A percentile compares a stretch with the other conserved stretches of the same genome.
phyloP scores from a whole-genome alignment of 1,284 basidiomycete genomes.

The Malassezia sympodialis region DNA sequence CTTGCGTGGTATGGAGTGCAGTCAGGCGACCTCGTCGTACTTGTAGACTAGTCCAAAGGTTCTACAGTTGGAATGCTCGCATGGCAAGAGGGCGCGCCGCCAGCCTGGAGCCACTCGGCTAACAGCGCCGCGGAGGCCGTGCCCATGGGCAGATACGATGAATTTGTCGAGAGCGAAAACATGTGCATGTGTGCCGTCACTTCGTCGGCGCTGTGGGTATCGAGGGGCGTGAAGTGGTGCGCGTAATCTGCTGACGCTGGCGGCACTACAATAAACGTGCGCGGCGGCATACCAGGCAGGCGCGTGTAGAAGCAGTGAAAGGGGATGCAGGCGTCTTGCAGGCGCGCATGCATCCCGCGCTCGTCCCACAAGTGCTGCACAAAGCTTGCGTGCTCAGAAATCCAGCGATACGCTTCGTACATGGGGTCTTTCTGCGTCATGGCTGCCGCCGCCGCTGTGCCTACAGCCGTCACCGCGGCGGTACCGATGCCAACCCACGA shows the following conservation, averaged over 20 bases:
- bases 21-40: slow-evolving; percentile 7
- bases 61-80: background rate
- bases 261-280: slow-evolving; percentile 42
- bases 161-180: slow-evolving; percentile 72
- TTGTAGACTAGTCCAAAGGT: slow-evolving; percentile 1
- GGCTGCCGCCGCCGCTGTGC: slow-evolving; percentile 61
- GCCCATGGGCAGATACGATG: slow-evolving; percentile 78
- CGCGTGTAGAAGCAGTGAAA: slow-evolving; percentile 48
- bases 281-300: slow-evolving; percentile 20
- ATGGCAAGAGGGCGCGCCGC: background rate
- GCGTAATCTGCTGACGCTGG: slow-evolving; percentile 17
- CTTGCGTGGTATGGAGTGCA: slow-evolving; percentile 27
- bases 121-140: slow-evolving; percentile 17
- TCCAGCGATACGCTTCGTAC: slow-evolving; percentile 53
- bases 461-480: slow-evolving; percentile 58
- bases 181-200: slow-evolving; percentile 78
- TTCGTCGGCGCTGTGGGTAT: slow-evolving; percentile 60
- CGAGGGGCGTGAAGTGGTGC: slow-evolving; percentile 24
- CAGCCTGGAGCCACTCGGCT: background rate
- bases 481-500: slow-evolving; percentile 19
- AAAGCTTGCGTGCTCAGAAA: slow-evolving; percentile 80
- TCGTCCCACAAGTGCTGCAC: slow-evolving; percentile 79
- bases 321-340: slow-evolving; percentile 48
- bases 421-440: slow-evolving; percentile 55
- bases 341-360: slow-evolving; percentile 56